A percentile compares a stretch with the other conserved stretches of the same genome.
These are phyloP conservation scores for Orbilia oligospora DNA, from an alignment of 2,329 filamentous ascomycete genomes.

Conservation along the genomic window DNA sequence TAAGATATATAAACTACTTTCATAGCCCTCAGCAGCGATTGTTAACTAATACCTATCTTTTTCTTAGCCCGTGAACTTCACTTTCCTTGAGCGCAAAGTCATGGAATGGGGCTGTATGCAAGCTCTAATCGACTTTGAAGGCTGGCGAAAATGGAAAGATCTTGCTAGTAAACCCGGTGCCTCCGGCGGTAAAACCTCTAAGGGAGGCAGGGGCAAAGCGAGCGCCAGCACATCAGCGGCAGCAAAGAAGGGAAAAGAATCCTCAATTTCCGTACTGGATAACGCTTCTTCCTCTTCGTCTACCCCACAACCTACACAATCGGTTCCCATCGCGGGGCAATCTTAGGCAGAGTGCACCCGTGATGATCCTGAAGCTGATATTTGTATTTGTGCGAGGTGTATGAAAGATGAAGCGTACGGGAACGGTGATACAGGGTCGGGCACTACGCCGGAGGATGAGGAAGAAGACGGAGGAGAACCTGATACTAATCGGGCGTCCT, in stretches of 20 bases:
- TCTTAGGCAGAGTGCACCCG: slow-evolving; percentile 51
- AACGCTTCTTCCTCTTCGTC: slow-evolving; percentile 35
- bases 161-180: slow-evolving; percentile 69
- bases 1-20: slow-evolving; percentile 68
- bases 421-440: slow-evolving; percentile 12
- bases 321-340: slow-evolving; percentile 19
- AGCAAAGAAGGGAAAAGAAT: slow-evolving; percentile 27
- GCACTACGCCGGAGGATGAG: slow-evolving; percentile 3
- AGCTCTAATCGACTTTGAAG: slow-evolving; percentile 97
- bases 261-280: background rate
- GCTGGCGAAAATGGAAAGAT: slow-evolving; percentile 97
- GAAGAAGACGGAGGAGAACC: slow-evolving; percentile 10
- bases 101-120: slow-evolving; percentile 99
- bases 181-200: slow-evolving; percentile 63
- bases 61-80: slow-evolving; percentile 93
- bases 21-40: slow-evolving; percentile 37
- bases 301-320: slow-evolving; percentile 28
- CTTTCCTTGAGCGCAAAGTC: slow-evolving; percentile 96
- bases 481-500: slow-evolving; percentile 2
- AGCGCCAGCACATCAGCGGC: background rate
- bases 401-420: slow-evolving; percentile 20
- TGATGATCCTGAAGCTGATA: slow-evolving; percentile 28
- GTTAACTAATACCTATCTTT: slow-evolving; percentile 63
- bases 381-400: slow-evolving; percentile 45
- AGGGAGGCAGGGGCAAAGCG: slow-evolving; percentile 32